Evolutionary conservation across 2,329 filamentous ascomycete genomes (phyloP).

Genomic region (Aspergillus carbonarius): DNA sequence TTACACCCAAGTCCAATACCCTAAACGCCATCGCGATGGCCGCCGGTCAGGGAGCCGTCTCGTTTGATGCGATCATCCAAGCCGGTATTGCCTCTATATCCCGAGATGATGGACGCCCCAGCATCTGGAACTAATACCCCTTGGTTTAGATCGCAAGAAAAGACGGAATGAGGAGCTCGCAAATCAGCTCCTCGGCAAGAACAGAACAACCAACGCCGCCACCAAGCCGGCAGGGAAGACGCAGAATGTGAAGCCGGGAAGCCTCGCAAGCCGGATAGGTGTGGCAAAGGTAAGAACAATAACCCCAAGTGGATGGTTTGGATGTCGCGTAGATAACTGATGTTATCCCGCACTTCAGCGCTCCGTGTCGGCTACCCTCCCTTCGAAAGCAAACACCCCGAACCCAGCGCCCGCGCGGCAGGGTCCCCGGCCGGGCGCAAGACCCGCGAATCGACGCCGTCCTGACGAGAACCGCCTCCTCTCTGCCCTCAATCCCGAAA

Average conservation of each 20-base stretch:
- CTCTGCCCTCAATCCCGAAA: constrained; percentile 30
- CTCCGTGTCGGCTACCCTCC: constrained; percentile 42
- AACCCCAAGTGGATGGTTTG: background rate
- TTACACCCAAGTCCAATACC: constrained; percentile 7
- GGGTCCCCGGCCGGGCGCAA: constrained; percentile 22
- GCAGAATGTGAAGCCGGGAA: constrained; percentile 46
- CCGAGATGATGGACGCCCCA: background rate
- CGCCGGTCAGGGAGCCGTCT: constrained; percentile 37
- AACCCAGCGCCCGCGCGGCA: constrained; percentile 23
- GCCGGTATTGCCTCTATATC: constrained; percentile 40
- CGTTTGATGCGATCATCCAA: constrained; percentile 54
- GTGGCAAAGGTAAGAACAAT: constrained; percentile 52
- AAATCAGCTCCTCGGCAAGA: constrained; percentile 58
- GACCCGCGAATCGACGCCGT: constrained; percentile 33
- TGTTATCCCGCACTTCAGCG: constrained; percentile 26
- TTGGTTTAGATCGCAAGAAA: constrained; percentile 47
- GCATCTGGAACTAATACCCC: background rate
- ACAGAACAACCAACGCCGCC: constrained; percentile 51
- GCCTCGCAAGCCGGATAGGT: constrained; percentile 60
- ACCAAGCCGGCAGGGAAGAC: constrained; percentile 41
- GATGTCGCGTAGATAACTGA: constrained; percentile 8
- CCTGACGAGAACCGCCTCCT: constrained; percentile 35
- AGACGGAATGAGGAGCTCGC: constrained; percentile 59
- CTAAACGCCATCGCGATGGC: constrained; percentile 31
- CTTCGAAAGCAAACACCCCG: constrained; percentile 40